Base-by-base conservation (phyloP, 164 flowering plant genomes). In the Vitis labrusca region DNA sequence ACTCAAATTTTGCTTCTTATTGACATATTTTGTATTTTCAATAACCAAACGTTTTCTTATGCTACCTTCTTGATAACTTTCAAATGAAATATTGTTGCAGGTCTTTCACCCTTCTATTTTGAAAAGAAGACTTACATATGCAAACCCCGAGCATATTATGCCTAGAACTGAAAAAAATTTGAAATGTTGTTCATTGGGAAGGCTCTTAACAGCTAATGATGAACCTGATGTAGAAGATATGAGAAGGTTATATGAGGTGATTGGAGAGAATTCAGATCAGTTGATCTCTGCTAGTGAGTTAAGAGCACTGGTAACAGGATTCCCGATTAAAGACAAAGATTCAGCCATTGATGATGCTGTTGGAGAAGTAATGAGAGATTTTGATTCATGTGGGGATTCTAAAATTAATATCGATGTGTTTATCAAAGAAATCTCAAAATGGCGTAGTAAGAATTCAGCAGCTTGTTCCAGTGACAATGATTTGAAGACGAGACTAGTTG, bases 381-480 rank as follows among this genome's bases (percentile, higher is more conserved):
- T 75, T 49, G 77, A 75, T 65, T 65, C 57, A 6, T 60, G 73
- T 59, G 15, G 56, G 12, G 67, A 75, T 61, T 53, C 4, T 13
- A 9, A 0, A 52, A 48, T 75, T 55, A 27, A 32, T 66, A 66
- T 50, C n/a, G 47, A 48, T 0, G 77, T 65, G 67, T 75, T 75
- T 30, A 14, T 75, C 50, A 29, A 6, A 16, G 77, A 73, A 54
- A 66, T 66, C 52, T 70, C 67, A 61, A 73, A 58, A 61, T 78
- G 79, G 79, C 73, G 78, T 61, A 48, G 78, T 9, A 66, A 66
- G 32, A 70, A 48, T 68, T 56, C 71, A n/a, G 3, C 50, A 61
- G 47, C 4, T 53, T 4, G 9, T 53, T 14, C 30, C 15, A 15
- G 37, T 29, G 62, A 54, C 57, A 58, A 51, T 29, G 75, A 57